Evolutionary conservation across 129 eudicot species (phyloP), one percentile per base, ranked within the genome.

Genomic region (Escallonia herrerae): DNA sequence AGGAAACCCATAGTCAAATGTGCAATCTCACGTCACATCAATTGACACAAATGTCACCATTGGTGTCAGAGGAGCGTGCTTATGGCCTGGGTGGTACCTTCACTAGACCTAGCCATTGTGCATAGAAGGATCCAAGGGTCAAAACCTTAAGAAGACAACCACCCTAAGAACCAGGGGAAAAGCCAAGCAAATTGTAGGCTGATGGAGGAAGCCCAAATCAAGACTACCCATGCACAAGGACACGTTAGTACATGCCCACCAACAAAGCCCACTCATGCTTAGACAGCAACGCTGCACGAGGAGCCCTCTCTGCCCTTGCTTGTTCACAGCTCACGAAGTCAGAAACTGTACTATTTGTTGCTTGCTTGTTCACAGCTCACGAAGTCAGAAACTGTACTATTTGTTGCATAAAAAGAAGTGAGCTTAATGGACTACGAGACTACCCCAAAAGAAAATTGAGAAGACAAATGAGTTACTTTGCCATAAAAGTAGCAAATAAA

Each of bases 191-290:
- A 2, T 4, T 2, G 33, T 1, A 5, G 8, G 41, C 8, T 56
- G 42, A n/a, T n/a, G n/a, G 41, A 56, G 8, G 61, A 56, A 56
- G 41, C 61, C 61, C 22, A 8, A 15, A 56, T 2, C 13, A 22
- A 33, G 8, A 12, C n/a, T 2, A 2, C 7, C 61, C 61, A 47
- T 47, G 44, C 67, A 63, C 11, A 47, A 7, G 14, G 5, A 63
- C 67, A 63, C 67, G 67, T 63, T 55, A 56, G 48, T 63, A 12
- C 67, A 63, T 33, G 56, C n/a, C 5, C n/a, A 5, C 46, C 14
- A 46, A 47, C 38, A 39, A 45, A 47, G 67, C 4, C 22, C 67
- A 63, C 33, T 22, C 67, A 8, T 43, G 5, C 67, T 63, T 43
- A 62, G 15, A 40, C 33, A 14, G 5, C 38, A 71, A 51, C 48